phyloP scores from a whole-genome alignment of 495 filamentous ascomycete genomes.

The Polyplosphaeria fusca region DNA sequence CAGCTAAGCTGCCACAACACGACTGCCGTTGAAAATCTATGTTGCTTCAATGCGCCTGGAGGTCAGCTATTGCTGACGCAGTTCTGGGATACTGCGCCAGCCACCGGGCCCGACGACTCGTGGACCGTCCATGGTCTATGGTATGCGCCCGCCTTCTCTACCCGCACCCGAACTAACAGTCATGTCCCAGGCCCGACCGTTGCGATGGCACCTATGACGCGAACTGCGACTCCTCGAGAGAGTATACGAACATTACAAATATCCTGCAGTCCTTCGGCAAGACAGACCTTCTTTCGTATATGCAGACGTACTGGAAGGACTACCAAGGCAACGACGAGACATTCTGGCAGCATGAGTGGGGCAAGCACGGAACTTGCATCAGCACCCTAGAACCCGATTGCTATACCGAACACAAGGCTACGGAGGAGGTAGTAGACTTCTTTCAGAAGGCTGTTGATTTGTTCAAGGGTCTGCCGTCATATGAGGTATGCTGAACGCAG shows the following conservation, averaged over 20 bases:
- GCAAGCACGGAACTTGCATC: constrained; percentile 77
- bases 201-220: constrained; percentile 78
- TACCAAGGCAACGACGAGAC: constrained; percentile 60
- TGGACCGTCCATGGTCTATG: constrained; percentile 93
- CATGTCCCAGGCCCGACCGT: constrained; percentile 61
- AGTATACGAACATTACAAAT: constrained; percentile 66
- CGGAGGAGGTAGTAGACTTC: constrained; percentile 61
- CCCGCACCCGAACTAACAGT: neutral
- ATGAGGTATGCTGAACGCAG: constrained; percentile 49
- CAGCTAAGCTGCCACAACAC: constrained; percentile 60
- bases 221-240: constrained; percentile 65
- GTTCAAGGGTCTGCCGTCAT: constrained; percentile 63
- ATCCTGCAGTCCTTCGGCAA: constrained; percentile 63
- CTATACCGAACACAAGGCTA: constrained; percentile 62
- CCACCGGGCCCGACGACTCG: constrained; percentile 67
- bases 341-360: constrained; percentile 86
- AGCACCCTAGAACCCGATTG: constrained; percentile 68
- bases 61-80: constrained; percentile 78
- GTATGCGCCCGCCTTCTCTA: constrained; percentile 16
- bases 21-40: constrained; percentile 51
- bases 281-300: constrained; percentile 62
- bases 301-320: constrained; percentile 78
- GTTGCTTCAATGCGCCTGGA: constrained; percentile 76
- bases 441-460: constrained; percentile 57
- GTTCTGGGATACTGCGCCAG: constrained; percentile 77